phyloP scores from a whole-genome alignment of 139 green algal genomes.

The Coelastrella sp. region DNA sequence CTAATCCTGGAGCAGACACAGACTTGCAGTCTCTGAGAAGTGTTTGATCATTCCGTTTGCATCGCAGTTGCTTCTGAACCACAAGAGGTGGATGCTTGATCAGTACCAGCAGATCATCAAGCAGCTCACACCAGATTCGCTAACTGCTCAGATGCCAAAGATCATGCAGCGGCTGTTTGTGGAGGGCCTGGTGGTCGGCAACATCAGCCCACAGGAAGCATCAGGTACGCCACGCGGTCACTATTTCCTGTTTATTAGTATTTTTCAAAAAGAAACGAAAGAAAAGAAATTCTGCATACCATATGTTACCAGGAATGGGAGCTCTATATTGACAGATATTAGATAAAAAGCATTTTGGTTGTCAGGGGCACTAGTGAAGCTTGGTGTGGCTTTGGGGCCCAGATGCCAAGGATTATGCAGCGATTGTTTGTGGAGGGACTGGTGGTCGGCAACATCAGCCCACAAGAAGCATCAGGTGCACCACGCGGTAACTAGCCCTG shows the following conservation, averaged over 20 bases:
- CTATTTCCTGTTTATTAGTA: too few species aligned
- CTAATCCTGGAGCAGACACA: neutral
- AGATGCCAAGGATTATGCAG: conserved; percentile 45
- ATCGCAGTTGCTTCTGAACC: conserved; percentile 58
- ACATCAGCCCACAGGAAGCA: conserved; percentile 59
- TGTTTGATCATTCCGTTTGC: neutral
- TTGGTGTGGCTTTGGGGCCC: too few species aligned
- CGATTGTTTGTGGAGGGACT: conserved; percentile 61
- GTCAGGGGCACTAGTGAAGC: too few species aligned
- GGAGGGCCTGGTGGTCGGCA: conserved; percentile 66
- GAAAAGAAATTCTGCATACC: too few species aligned
- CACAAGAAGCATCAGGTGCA: conserved; percentile 28
- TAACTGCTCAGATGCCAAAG: conserved; percentile 56
- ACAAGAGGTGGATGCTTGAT: conserved; percentile 57
- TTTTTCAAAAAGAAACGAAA: too few species aligned
- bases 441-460: conserved; percentile 68
- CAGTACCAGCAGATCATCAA: conserved; percentile 78
- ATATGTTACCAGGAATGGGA: too few species aligned
- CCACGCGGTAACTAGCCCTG: too few species aligned
- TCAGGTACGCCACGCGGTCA: neutral
- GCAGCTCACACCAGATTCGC: conserved; percentile 50
- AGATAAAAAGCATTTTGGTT: too few species aligned
- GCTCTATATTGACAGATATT: too few species aligned
- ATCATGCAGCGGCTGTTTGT: conserved; percentile 56
- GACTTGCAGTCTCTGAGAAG: neutral